A percentile compares a stretch with the other conserved stretches of the same genome.
These are phyloP conservation scores for Pelargonium citronellum DNA, from an alignment of 441 rosid genomes.

Conservation along the genomic window DNA sequence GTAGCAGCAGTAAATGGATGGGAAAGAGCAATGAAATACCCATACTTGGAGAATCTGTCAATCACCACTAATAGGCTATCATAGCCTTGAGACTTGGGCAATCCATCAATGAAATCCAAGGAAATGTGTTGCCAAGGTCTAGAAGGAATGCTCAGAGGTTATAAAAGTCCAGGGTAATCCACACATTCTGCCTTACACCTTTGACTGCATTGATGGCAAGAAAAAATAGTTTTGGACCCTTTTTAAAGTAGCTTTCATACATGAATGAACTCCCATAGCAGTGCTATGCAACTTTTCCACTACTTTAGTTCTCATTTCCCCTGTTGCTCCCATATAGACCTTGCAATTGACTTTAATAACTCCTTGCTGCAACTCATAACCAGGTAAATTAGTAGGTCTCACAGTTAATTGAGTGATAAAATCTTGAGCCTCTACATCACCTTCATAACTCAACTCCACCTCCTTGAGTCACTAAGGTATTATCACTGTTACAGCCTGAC, in stretches of 20 bases:
- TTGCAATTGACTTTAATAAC: too few species aligned
- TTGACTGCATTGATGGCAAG: neutral
- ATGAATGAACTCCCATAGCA: neutral
- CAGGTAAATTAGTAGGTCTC: too few species aligned
- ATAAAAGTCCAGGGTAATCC: neutral
- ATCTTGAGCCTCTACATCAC: too few species aligned
- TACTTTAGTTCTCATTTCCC: too few species aligned
- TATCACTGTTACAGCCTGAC: too few species aligned
- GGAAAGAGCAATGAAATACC: neutral
- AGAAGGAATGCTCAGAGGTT: neutral
- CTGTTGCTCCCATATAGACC: too few species aligned
- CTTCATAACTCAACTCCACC: too few species aligned
- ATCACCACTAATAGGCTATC: conserved; percentile 9
- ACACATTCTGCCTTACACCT: neutral
- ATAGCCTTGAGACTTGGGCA: neutral
- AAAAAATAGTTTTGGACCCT: neutral
- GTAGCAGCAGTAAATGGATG: neutral
- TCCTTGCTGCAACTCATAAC: too few species aligned
- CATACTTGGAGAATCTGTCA: conserved; percentile 4
- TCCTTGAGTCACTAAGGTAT: too few species aligned
- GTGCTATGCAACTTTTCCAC: neutral
- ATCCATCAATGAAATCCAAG: conserved; percentile 8
- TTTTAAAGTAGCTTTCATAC: neutral
- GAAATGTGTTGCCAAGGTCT: neutral
- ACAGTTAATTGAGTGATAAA: too few species aligned